These are phyloP conservation scores for Salix udensis DNA, from an alignment of 345 rosid genomes.

Conservation along the genomic window DNA sequence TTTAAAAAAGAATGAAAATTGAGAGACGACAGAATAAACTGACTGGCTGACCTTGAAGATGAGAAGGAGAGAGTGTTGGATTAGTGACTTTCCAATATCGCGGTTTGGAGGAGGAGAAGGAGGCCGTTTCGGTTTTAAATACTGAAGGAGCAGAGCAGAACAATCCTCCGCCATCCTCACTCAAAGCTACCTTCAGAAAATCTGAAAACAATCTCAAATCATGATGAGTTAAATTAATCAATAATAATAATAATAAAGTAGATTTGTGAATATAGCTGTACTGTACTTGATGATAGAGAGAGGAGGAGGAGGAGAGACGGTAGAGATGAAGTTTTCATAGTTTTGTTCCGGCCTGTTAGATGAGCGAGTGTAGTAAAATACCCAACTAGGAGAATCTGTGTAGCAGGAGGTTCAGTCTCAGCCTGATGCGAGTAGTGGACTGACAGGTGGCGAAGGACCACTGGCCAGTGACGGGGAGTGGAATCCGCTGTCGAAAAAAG, in stretches of 20 bases:
- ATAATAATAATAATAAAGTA: background rate
- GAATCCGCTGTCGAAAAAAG: background rate
- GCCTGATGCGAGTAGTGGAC: background rate
- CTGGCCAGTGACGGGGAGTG: background rate
- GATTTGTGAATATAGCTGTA: no score
- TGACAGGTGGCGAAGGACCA: background rate
- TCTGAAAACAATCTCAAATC: conserved; percentile 27
- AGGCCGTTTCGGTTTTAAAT: conserved; percentile 28
- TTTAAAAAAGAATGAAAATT: background rate
- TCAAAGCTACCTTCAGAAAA: conserved; percentile 28
- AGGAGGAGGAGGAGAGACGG: background rate
- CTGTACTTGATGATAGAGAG: background rate
- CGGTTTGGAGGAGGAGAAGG: conserved; percentile 41
- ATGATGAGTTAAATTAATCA: background rate
- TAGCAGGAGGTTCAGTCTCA: background rate
- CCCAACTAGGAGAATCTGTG: no score
- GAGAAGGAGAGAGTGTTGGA: conserved; percentile 88
- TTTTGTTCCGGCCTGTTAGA: background rate
- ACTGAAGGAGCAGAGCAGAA: conserved; percentile 66
- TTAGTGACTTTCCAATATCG: conserved; percentile 78
- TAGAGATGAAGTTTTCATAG: background rate
- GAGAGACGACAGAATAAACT: background rate
- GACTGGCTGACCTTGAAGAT: conserved; percentile 55
- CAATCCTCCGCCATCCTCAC: conserved; percentile 41
- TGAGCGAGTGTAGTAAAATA: background rate